Percentiles rank a stretch among this genome's conserved stretches.
Conservation (phyloP, 2,329 filamentous ascomycete species). For the Grosmannia serpens region DNA sequence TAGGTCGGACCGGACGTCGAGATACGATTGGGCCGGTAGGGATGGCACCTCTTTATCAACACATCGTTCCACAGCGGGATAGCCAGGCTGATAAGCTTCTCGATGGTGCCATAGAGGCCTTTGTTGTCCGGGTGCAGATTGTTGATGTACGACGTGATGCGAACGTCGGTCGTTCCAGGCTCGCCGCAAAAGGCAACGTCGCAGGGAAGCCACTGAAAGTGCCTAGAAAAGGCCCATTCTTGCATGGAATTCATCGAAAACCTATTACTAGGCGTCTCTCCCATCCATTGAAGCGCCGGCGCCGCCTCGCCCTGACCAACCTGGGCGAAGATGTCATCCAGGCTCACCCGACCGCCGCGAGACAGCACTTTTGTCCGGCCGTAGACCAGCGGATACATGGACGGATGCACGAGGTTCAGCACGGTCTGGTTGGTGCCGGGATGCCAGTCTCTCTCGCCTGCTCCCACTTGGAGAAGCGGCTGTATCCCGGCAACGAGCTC, state of each 20-base stretch:
- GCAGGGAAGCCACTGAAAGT: slow-evolving; percentile 23
- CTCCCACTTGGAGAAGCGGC: neutral
- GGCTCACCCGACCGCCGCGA: slow-evolving; percentile 18
- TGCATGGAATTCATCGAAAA: neutral
- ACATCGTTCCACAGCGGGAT: slow-evolving; percentile 28
- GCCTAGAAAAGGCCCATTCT: slow-evolving; percentile 14
- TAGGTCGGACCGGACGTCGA: neutral
- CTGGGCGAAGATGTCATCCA: slow-evolving; percentile 14
- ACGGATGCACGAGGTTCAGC: slow-evolving; percentile 44
- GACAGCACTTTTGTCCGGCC: slow-evolving; percentile 19
- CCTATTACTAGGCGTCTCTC: no score
- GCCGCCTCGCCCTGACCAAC: slow-evolving; percentile 11
- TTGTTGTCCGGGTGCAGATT: slow-evolving; percentile 26
- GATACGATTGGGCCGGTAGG: neutral
- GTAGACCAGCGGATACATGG: slow-evolving; percentile 43
- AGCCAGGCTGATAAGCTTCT: slow-evolving; percentile 22
- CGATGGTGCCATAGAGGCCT: slow-evolving; percentile 21
- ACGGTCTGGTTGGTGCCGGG: slow-evolving; percentile 19
- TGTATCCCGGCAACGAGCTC: neutral
- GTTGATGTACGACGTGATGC: slow-evolving; percentile 29
- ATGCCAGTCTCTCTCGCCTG: neutral
- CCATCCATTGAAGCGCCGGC: neutral
- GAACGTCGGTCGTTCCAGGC: slow-evolving; percentile 12
- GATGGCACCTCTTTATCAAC: slow-evolving; percentile 3
- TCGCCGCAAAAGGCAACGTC: slow-evolving; percentile 20